Evolutionary conservation across 2,329 filamentous ascomycete species (phyloP).

Genomic region (Sarocladiaceae sp.): DNA sequence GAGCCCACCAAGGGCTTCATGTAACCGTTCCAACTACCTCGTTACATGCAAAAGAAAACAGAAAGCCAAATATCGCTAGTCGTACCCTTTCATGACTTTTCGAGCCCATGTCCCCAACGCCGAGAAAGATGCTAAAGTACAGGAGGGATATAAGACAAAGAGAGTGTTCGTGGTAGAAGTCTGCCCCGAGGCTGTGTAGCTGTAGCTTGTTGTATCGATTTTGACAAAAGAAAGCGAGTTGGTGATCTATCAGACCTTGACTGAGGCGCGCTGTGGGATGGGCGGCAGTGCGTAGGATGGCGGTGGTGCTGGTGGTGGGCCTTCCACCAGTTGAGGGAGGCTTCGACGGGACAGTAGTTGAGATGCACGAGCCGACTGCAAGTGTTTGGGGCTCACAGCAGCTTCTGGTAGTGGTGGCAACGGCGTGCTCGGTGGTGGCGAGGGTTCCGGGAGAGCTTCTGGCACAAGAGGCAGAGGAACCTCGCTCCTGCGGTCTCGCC

Average conservation of each 20-base stretch:
- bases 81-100: not conserved
- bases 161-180: not conserved
- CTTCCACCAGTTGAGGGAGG: constrained; percentile 46
- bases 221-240: not conserved
- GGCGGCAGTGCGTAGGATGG: constrained; percentile 53
- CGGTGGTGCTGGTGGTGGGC: constrained; percentile 50
- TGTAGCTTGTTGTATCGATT: not conserved
- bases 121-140: not conserved
- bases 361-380: not conserved
- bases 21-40: not conserved
- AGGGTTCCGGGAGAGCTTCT: constrained; percentile 15
- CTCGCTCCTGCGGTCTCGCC: constrained; percentile 12
- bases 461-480: constrained; percentile 20
- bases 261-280: constrained; percentile 30
- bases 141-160: not conserved
- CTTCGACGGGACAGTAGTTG: constrained; percentile 32
- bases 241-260: not conserved
- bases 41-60: not conserved
- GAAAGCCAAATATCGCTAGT: not conserved
- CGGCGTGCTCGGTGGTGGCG: constrained; percentile 25
- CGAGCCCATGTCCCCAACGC: not conserved
- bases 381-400: constrained; percentile 13
- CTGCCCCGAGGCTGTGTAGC: not conserved
- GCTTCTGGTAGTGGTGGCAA: constrained; percentile 26
- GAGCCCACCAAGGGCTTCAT: no score